Conservation (phyloP, 768 basidiomycete species). For the Termitomyces eurrhizus region DNA sequence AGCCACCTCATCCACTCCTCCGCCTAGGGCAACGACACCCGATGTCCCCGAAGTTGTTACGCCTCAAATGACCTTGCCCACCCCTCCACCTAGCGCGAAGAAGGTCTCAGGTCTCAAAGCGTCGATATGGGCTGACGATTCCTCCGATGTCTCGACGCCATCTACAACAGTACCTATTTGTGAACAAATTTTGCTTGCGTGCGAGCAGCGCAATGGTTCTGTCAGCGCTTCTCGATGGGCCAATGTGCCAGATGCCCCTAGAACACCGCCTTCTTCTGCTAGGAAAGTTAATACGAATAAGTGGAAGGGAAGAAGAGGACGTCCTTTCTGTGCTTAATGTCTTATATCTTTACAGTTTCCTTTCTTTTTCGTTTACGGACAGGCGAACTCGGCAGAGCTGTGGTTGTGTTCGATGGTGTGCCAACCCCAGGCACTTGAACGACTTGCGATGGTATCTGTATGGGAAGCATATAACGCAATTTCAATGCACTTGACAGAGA, state of each 20-base stretch:
- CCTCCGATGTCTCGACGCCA: background rate
- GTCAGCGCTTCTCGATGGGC: constrained; percentile 5
- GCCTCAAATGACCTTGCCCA: background rate
- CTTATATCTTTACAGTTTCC: background rate
- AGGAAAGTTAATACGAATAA: background rate
- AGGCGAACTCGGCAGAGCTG: constrained; percentile 25
- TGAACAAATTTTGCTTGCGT: background rate
- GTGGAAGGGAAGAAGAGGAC: background rate
- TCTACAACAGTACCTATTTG: background rate
- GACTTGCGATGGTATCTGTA: constrained; percentile 49
- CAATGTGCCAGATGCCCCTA: background rate
- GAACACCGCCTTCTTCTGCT: background rate
- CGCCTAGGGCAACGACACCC: background rate
- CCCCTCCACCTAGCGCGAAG: constrained; percentile 4
- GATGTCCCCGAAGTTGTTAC: background rate
- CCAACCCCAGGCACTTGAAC: constrained; percentile 16
- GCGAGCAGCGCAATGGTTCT: background rate
- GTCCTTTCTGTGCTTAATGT: background rate
- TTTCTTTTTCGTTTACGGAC: constrained; percentile 15
- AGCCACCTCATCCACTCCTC: background rate
- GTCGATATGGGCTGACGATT: constrained; percentile 1
- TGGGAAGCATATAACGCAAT: constrained; percentile 73
- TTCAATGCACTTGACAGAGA: constrained; percentile 60
- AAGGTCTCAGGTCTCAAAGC: background rate
- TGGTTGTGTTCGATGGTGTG: constrained; percentile 17